A percentile compares a stretch with the other conserved stretches of the same genome.
Evolutionary conservation across 164 flowering plant genomes (phyloP).

Genomic region (Stephania yunnanensis): DNA sequence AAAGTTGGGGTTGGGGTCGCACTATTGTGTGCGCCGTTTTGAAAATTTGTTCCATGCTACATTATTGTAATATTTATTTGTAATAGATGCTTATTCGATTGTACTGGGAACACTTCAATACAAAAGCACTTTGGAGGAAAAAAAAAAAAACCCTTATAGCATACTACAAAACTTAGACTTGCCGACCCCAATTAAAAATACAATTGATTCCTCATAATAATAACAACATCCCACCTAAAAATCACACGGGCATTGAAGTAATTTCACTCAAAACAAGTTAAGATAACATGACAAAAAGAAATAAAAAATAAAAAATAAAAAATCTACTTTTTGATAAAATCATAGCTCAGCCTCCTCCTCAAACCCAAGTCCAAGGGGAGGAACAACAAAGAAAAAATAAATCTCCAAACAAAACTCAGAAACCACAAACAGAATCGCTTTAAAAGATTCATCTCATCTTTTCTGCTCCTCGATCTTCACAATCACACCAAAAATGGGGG

Average conservation of each 20-base stretch:
- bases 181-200: too few relatives aligned
- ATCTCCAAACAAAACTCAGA: not conserved
- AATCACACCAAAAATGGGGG: conserved; percentile 32
- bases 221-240: not conserved
- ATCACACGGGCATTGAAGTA: not conserved
- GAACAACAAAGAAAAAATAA: not conserved
- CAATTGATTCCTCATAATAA: too few relatives aligned
- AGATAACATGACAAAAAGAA: not conserved
- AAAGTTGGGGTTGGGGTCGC: too few relatives aligned
- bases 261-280: not conserved
- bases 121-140: too few relatives aligned
- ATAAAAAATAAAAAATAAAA: not conserved
- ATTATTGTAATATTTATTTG: too few relatives aligned
- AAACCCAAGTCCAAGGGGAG: not conserved
- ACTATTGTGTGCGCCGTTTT: too few relatives aligned
- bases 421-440: not conserved
- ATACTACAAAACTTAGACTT: too few relatives aligned
- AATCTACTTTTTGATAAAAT: too few relatives aligned
- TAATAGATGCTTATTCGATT: too few relatives aligned
- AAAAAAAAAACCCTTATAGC: too few relatives aligned
- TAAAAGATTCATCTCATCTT: not conserved
- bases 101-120: too few relatives aligned
- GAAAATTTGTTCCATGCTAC: too few relatives aligned
- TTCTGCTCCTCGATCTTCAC: not conserved
- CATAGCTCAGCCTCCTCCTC: not conserved